A percentile compares a stretch with the other conserved stretches of the same genome.
Conservation (phyloP, 306 rosid genomes). For the Vigna trinervia region DNA sequence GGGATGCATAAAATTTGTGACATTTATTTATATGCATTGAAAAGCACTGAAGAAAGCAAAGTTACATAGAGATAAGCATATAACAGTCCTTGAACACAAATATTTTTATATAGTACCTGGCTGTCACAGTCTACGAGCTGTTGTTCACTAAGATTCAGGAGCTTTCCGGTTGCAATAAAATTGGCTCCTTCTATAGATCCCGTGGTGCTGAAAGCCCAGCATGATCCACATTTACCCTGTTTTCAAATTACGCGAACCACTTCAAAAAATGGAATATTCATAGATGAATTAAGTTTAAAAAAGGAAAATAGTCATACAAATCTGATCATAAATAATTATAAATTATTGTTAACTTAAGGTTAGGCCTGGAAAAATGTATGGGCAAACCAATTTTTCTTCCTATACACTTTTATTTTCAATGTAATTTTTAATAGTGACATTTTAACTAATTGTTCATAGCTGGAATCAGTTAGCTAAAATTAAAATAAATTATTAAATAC, state of each 20-base stretch:
- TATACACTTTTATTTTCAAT: no score
- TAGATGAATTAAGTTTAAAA: not conserved
- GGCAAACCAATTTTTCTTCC: no score
- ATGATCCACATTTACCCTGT: conserved; percentile 88
- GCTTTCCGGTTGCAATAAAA: conserved; percentile 80
- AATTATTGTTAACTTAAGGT: no score
- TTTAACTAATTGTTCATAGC: no score
- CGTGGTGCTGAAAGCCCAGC: conserved; percentile 97
- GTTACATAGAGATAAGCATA: no score
- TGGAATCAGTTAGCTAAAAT: no score
- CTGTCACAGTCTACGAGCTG: conserved; percentile 93
- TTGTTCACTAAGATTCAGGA: conserved; percentile 87
- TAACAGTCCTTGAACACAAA: no score
- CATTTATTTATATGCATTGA: not conserved
- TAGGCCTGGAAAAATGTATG: no score
- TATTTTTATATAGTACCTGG: conserved; percentile 43
- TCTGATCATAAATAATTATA: no score
- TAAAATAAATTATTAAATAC: no score
- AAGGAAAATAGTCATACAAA: not conserved
- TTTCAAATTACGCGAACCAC: not conserved
- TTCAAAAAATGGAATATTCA: not conserved
- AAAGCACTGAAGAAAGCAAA: not conserved
- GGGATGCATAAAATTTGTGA: not conserved
- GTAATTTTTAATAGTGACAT: no score
- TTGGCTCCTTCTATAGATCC: conserved; percentile 92